phyloP scores from a whole-genome alignment of 768 basidiomycete species.

The Tulasnella sp. region DNA sequence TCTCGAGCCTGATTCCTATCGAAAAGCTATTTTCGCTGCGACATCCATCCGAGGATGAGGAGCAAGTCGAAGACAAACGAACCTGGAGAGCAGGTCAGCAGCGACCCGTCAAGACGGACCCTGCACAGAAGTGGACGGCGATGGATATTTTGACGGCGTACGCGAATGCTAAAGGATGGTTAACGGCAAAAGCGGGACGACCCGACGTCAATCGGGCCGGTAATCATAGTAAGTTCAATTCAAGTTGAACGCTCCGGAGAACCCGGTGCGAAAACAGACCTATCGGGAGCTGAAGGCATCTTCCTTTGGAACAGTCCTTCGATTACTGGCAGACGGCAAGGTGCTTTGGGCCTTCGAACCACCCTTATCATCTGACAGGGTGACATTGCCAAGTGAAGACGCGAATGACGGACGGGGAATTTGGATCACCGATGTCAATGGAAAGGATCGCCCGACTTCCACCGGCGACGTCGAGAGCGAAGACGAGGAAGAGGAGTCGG shows the following conservation, averaged over 20 bases:
- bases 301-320: constrained; percentile 54
- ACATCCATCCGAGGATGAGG: constrained; percentile 47
- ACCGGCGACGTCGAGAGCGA: constrained; percentile 15
- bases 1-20: constrained; percentile 65
- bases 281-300: neutral
- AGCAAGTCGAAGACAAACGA: constrained; percentile 57
- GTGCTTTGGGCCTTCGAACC: constrained; percentile 88
- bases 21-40: constrained; percentile 56
- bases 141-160: constrained; percentile 79
- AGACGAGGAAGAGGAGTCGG: constrained; percentile 31
- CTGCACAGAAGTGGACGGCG: constrained; percentile 64
- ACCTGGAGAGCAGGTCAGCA: constrained; percentile 64
- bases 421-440: constrained; percentile 49
- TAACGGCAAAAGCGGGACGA: constrained; percentile 87
- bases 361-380: constrained; percentile 16
- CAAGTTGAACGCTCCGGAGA: neutral
- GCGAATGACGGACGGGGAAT: constrained; percentile 48
- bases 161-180: constrained; percentile 72
- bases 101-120: neutral
- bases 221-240: constrained; percentile 63
- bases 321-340: constrained; percentile 75
- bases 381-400: constrained; percentile 19
- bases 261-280: neutral
- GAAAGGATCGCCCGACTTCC: constrained; percentile 1
- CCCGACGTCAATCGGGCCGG: constrained; percentile 88